These are phyloP conservation scores for Aspergillus phoenicis DNA, from an alignment of 2,329 filamentous ascomycete genomes.

Conservation along the genomic window DNA sequence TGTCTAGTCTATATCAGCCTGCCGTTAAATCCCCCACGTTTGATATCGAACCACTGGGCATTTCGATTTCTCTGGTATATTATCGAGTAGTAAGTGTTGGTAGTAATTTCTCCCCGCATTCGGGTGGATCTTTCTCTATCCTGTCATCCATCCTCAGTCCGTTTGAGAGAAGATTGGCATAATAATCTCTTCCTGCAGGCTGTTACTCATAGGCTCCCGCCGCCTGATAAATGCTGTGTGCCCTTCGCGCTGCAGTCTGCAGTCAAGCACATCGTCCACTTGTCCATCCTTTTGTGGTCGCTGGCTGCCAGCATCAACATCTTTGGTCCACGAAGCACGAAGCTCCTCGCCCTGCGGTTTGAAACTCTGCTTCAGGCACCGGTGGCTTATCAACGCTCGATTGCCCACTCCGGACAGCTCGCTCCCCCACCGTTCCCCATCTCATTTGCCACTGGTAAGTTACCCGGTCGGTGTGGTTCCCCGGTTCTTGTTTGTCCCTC, in stretches of 20 bases:
- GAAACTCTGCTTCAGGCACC: constrained; percentile 8
- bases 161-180: not conserved
- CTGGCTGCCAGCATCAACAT: constrained; percentile 2
- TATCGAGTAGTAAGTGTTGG: no score
- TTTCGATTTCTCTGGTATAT: no score
- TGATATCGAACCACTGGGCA: no score
- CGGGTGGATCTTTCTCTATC: constrained; percentile 3
- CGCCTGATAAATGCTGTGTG: constrained; percentile 12
- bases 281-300: constrained; percentile 21
- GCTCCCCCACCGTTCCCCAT: not conserved
- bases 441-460: constrained; percentile 15
- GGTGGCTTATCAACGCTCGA: not conserved
- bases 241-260: constrained; percentile 15
- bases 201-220: not conserved
- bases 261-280: constrained; percentile 24
- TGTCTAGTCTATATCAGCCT: not conserved
- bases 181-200: not conserved
- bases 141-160: constrained; percentile 7
- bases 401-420: constrained; percentile 10
- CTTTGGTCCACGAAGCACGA: constrained; percentile 7
- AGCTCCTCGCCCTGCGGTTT: constrained; percentile 4
- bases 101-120: not conserved
- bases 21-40: not conserved
- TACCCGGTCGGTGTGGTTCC: constrained; percentile 12
- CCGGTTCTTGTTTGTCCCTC: constrained; percentile 12